phyloP scores from a whole-genome alignment of 1,284 basidiomycete species.

The Ustilago curta region DNA sequence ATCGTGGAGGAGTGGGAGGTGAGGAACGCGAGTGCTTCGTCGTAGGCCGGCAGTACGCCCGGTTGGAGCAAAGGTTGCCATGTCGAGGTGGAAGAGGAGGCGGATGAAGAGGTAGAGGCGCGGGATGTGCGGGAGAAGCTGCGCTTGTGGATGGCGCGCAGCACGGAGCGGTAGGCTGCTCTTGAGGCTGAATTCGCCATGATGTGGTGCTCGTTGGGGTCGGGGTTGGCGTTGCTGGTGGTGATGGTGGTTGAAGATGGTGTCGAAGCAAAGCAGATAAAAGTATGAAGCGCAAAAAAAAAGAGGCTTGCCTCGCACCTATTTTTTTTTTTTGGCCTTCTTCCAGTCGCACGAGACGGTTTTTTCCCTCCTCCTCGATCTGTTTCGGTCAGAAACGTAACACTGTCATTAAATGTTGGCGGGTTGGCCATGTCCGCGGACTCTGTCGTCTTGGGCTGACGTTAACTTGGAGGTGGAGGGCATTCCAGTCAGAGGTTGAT shows the following conservation, averaged over 20 bases:
- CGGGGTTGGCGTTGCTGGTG: not conserved
- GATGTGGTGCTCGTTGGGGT: not conserved
- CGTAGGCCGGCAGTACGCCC: slow-evolving; percentile 83
- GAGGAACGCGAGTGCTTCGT: slow-evolving; percentile 81
- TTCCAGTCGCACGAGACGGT: slow-evolving; percentile 40
- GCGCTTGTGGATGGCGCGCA: slow-evolving; percentile 6
- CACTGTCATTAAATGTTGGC: not conserved
- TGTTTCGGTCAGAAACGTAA: not conserved
- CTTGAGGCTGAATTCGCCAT: slow-evolving; percentile 20
- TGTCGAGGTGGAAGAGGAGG: slow-evolving; percentile 18
- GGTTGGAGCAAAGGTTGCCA: slow-evolving; percentile 73
- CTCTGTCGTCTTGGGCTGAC: slow-evolving; percentile 6
- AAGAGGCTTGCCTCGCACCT: slow-evolving; percentile 1
- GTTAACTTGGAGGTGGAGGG: slow-evolving; percentile 10
- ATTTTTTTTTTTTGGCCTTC: not conserved
- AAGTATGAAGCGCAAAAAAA: slow-evolving; percentile 1
- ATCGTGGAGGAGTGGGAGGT: slow-evolving; percentile 71
- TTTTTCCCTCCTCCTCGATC: too few relatives aligned
- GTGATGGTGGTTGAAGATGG: not conserved
- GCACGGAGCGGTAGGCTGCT: slow-evolving; percentile 7
- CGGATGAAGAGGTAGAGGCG: slow-evolving; percentile 15
- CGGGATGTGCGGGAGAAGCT: slow-evolving; percentile 11
- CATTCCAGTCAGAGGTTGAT: not conserved
- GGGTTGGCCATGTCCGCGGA: slow-evolving; percentile 16
- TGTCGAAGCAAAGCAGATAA: not conserved